Base-by-base conservation (phyloP, 257 asterid genomes). In the Gynochthodes officinalis region DNA sequence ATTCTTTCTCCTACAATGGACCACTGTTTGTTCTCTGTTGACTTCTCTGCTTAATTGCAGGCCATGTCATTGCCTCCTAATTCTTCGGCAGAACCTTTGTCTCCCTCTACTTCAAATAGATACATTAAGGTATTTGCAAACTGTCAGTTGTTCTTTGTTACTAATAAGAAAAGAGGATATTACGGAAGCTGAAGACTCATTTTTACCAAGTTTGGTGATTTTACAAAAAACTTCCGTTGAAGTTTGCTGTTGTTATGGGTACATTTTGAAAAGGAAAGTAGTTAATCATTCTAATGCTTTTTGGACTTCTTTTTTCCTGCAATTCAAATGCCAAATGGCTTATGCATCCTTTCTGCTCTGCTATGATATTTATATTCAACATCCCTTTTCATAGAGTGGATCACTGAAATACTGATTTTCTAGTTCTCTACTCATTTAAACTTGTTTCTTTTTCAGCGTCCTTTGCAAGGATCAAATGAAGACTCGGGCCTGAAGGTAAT, bases 401-500 rank as follows among this genome's bases (percentile, higher is more conserved):
- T n/a, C 64, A 43, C 18, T 43, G 44, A 33, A 27, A 64, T 15
- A 25, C 3, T 32, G 64, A 35, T 52, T 19, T 25, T 21, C 16
- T 50, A 39, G 15, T 37, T 52, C 28, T 53, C 43, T 40, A 60
- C 73, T 46, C 37, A 69, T 54, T 13, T 35, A 11, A 16, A 59
- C 8, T 54, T 33, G 59, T 49, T 55, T 52, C 40, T 39, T 64
- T 65, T 60, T 75, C 72, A 72, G 86, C 70, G 44, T 65, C 80
- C 81, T 73, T 72, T 79, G 74, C 85, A 82, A 71, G 76, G 85
- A 74, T 70, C 75, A 58, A 55, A 13, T 35, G 71, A 80, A 52
- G 78, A 86, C 43, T 84, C 91, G 27, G 94, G 98, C 75, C 84
- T 89, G 49, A 93, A 87, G 96, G 96, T 89, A 83, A 64, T 62